Base-by-base conservation (phyloP, 768 basidiomycete species). In the Tulasnella sp. region DNA sequence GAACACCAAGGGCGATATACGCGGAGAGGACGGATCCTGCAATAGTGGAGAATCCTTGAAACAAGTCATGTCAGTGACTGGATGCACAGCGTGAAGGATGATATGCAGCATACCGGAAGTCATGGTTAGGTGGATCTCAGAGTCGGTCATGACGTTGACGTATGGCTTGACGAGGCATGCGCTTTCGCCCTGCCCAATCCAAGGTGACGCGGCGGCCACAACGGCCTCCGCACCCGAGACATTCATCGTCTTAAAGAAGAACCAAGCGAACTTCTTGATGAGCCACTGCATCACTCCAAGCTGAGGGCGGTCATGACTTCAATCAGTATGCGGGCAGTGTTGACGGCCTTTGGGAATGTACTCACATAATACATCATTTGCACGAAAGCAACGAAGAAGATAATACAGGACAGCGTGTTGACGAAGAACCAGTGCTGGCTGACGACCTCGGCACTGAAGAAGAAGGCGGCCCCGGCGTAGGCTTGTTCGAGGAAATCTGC, bases 221-320 rank as follows among this genome's bases (percentile, higher is more conserved):
- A 95, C 86, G 34, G 92, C 91, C 69, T 95, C 92, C 3, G 90
- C 92, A 61, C 93, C 92, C n/a, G 92, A 93, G 32, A 95, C 80
- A 64, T 87, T 84, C 82, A 95, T 79, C 54, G 88, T 72, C 71
- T 90, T 92, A 76, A 88, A 91, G 79, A 95, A 94, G 74, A 94
- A 79, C 88, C 88, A 91, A 2, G 91, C 92, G 67, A 95, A 92
- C 69, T 88, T 76, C 66, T 80, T 80, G 71, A 95, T 82, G 66
- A 95, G 71, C 90, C 92, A 95, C 75, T 93, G 89, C 89, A 95
- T 93, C 30, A 88, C 85, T 51, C 91, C 88, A 56, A 89, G 73
- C 71, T 77, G 64, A 13, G 62, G 49, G 38, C 5, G n/a, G n/a
- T n/a, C n/a, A n/a, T n/a, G n/a, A n/a, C n/a, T n/a, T n/a, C n/a